phyloP scores from a whole-genome alignment of 2,329 filamentous ascomycete genomes.

The Aspergillus candidus region DNA sequence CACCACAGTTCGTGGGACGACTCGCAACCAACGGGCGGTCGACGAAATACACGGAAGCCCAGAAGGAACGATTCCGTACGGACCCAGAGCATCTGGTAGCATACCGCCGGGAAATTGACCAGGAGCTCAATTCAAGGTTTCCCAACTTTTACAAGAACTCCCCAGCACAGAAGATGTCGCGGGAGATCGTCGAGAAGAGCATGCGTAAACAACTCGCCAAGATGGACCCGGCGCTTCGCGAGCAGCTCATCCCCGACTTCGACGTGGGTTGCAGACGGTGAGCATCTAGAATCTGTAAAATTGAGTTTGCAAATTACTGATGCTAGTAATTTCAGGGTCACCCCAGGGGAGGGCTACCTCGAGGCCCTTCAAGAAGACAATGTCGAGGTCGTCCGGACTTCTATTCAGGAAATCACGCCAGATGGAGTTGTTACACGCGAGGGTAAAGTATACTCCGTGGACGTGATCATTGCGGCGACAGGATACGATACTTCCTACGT shows the following conservation, averaged over 20 bases:
- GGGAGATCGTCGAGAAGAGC: constrained; percentile 2
- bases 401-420: constrained; percentile 30
- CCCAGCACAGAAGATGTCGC: constrained; percentile 1
- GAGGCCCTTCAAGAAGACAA: constrained; percentile 42
- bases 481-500: constrained; percentile 25
- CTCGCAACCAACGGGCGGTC: constrained; percentile 15
- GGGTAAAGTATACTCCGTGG: constrained; percentile 13
- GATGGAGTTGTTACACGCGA: constrained; percentile 20
- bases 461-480: constrained; percentile 16
- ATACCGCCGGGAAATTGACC: constrained; percentile 4
- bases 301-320: constrained; percentile 11
- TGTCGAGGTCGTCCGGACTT: constrained; percentile 24
- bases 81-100: constrained; percentile 7
- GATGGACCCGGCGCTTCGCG: background rate
- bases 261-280: constrained; percentile 11
- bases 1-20: constrained; percentile 15
- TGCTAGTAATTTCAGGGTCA: constrained; percentile 42
- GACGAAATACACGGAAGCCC: constrained; percentile 19
- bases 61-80: constrained; percentile 16
- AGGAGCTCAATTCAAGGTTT: constrained; percentile 2
- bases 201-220: background rate
- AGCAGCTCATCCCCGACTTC: constrained; percentile 16
- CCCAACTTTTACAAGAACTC: constrained; percentile 1
- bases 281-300: background rate
- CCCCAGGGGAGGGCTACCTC: constrained; percentile 48